phyloP scores from a whole-genome alignment of 768 basidiomycete species.

The Suillus sp. region DNA sequence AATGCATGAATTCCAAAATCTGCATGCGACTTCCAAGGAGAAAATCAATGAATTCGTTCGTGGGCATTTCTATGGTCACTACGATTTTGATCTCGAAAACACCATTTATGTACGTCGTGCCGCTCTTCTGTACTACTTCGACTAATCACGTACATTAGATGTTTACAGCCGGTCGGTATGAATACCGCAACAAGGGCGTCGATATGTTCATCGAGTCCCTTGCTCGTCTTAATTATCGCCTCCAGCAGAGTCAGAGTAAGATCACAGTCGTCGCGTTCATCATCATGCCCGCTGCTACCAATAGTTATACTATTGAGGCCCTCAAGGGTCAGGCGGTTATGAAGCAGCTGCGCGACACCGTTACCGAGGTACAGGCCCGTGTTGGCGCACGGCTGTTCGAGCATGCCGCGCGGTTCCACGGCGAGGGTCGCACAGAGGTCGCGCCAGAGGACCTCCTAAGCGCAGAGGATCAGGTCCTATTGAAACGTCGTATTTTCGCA shows the following conservation, averaged over 20 bases:
- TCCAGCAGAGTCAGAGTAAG: conserved; percentile 64
- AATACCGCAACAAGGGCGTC: conserved; percentile 98
- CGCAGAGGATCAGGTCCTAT: conserved; percentile 88
- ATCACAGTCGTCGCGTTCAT: conserved; percentile 96
- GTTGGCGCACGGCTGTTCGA: conserved; percentile 93
- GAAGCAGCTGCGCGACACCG: conserved; percentile 94
- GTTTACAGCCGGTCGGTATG: conserved; percentile 99
- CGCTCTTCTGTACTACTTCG: neutral
- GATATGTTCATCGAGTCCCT: conserved; percentile 99
- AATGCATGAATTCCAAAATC: conserved; percentile 98
- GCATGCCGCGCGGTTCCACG: conserved; percentile 89
- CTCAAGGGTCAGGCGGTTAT: conserved; percentile 97
- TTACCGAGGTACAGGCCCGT: conserved; percentile 92
- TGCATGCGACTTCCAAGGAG: conserved; percentile 90
- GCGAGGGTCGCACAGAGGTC: conserved; percentile 76
- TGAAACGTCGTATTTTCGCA: conserved; percentile 96
- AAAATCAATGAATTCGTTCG: conserved; percentile 98
- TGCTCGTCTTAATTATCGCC: conserved; percentile 75
- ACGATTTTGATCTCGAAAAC: conserved; percentile 94
- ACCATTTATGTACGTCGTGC: conserved; percentile 69
- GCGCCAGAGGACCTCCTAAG: conserved; percentile 79
- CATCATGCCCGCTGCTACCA: conserved; percentile 96
- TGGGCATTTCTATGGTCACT: conserved; percentile 98
- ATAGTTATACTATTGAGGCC: conserved; percentile 97
- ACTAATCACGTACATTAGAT: conserved; percentile 51